A percentile compares a stretch with the other conserved stretches of the same genome.
Evolutionary conservation across 371 early-diverging fungal genomes (phyloP).

Genomic region (Apophysomyces trapeziformis): DNA sequence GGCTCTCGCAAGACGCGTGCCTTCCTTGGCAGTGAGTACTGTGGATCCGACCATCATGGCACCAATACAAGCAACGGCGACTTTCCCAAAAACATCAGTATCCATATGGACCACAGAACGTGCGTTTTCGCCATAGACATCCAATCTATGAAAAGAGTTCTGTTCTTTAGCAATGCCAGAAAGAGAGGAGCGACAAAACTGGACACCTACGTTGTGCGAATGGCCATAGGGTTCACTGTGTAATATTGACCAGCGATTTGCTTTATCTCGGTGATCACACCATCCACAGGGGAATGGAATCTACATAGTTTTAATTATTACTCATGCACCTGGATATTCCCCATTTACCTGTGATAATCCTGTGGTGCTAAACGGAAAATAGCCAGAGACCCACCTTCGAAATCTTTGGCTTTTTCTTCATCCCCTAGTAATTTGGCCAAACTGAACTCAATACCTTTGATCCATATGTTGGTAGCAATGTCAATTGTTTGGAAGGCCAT

Average conservation of each 20-base stretch:
- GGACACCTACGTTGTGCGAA: slow-evolving; percentile 58
- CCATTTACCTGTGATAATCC: slow-evolving; percentile 67
- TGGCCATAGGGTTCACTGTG: slow-evolving; percentile 91
- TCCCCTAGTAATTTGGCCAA: slow-evolving; percentile 59
- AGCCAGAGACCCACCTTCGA: slow-evolving; percentile 65
- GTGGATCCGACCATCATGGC: slow-evolving; percentile 94
- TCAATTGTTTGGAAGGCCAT: slow-evolving; percentile 72
- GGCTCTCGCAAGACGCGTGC: slow-evolving; percentile 60
- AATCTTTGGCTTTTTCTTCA: slow-evolving; percentile 58
- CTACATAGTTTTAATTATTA: slow-evolving; percentile 22
- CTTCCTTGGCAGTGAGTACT: slow-evolving; percentile 62
- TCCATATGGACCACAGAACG: slow-evolving; percentile 74
- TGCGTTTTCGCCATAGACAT: slow-evolving; percentile 87
- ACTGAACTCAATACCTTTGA: slow-evolving; percentile 83
- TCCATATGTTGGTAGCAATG: slow-evolving; percentile 80
- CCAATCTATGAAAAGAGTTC: slow-evolving; percentile 37
- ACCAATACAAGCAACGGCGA: slow-evolving; percentile 78
- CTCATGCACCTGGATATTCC: background rate
- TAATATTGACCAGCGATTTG: slow-evolving; percentile 77
- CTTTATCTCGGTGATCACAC: slow-evolving; percentile 60
- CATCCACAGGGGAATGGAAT: slow-evolving; percentile 85
- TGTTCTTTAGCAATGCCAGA: background rate
- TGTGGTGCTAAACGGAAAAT: slow-evolving; percentile 80
- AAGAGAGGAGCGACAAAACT: background rate
- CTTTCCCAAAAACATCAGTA: slow-evolving; percentile 71